Evolutionary conservation across 2,329 filamentous ascomycete genomes (phyloP).

Genomic region (Chrysoporthe cubensis): DNA sequence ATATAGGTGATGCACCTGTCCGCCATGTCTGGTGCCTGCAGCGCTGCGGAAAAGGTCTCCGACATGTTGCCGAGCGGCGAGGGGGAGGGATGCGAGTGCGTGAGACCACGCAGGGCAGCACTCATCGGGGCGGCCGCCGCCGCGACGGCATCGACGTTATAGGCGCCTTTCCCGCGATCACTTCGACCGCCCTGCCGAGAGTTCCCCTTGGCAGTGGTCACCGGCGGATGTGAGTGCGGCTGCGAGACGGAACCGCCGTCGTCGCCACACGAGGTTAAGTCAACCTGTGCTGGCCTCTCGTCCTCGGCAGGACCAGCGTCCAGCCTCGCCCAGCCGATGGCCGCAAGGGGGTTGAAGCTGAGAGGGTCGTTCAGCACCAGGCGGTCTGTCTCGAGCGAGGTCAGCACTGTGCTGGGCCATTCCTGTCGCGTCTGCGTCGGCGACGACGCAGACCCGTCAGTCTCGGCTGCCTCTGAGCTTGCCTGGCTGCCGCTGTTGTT

Average conservation of each 20-base stretch:
- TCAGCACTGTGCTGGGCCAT: not conserved
- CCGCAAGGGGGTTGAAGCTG: constrained; percentile 29
- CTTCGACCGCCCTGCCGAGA: not conserved
- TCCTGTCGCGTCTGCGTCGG: not conserved
- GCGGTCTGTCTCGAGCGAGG: constrained; percentile 20
- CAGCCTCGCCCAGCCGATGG: constrained; percentile 26
- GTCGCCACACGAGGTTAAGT: not conserved
- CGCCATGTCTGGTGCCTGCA: constrained; percentile 8
- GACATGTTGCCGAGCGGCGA: constrained; percentile 18
- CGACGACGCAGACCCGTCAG: not conserved
- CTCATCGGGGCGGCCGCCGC: not conserved
- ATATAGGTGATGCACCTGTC: not conserved
- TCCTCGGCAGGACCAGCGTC: not conserved
- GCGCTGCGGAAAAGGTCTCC: constrained; percentile 17
- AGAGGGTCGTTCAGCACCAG: constrained; percentile 26
- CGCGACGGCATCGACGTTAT: not conserved
- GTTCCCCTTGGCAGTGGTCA: not conserved
- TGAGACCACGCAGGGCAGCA: not conserved
- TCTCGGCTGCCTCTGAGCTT: constrained; percentile 4
- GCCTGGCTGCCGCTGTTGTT: not conserved
- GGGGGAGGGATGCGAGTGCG: not conserved
- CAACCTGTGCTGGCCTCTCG: not conserved
- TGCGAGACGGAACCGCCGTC: not conserved
- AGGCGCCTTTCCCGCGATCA: not conserved
- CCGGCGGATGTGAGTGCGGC: not conserved